Percentiles rank a stretch among this genome's conserved stretches.
These are phyloP conservation scores for Rutidosis leptorrhynchoides DNA, from an alignment of 129 eudicot species.

Conservation along the genomic window DNA sequence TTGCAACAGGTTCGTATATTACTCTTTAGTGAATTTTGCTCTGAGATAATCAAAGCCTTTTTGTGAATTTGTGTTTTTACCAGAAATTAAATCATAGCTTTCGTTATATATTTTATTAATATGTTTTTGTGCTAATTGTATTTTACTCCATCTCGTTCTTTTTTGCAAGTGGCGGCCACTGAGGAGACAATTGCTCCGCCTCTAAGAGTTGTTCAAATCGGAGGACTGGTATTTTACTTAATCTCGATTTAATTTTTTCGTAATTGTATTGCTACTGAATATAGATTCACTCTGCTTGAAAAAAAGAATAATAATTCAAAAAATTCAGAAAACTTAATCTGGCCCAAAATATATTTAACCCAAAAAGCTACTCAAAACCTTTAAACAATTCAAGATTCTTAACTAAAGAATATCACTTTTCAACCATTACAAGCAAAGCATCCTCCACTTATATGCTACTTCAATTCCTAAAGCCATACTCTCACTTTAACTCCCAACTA, in stretches of 20 bases:
- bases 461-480: conserved; percentile 19
- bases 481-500: conserved; percentile 19
- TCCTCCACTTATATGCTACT: conserved; percentile 33
- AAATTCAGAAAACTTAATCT: conserved; percentile 24
- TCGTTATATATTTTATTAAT: neutral
- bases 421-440: conserved; percentile 52
- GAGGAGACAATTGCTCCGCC: conserved; percentile 76
- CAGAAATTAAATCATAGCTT: neutral
- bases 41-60: neutral
- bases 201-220: conserved; percentile 92
- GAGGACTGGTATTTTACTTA: conserved; percentile 64
- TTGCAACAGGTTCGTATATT: conserved; percentile 29
- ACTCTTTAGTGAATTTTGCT: neutral
- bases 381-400: conserved; percentile 55
- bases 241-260: conserved; percentile 1
- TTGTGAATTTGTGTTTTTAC: neutral
- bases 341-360: conserved; percentile 3
- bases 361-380: conserved; percentile 33
- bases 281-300: conserved; percentile 12
- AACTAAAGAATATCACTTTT: conserved; percentile 33
- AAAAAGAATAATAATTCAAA: conserved; percentile 35
- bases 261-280: neutral
- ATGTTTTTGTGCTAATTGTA: conserved; percentile 9
- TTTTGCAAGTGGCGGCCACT: conserved; percentile 82
- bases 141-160: conserved; percentile 63